A percentile compares a stretch with the other conserved stretches of the same genome.
Evolutionary conservation across 306 rosid species (phyloP).

Genomic region (Gastrolobium bilobum): DNA sequence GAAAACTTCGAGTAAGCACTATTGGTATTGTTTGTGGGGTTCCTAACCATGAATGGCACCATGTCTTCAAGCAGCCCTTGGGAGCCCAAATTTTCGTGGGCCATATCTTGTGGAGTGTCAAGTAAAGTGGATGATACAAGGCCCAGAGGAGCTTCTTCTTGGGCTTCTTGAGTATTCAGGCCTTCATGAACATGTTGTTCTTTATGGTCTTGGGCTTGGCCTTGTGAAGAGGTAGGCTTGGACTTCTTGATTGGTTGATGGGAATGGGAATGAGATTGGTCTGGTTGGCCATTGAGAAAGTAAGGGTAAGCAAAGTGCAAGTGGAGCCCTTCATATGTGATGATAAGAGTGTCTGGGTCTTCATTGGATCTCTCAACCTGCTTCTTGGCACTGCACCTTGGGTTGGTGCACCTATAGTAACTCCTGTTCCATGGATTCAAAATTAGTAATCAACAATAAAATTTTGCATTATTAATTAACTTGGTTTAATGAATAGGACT

Average conservation of each 20-base stretch:
- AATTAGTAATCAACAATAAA: neutral
- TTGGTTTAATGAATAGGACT: constrained; percentile 20
- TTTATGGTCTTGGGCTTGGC: constrained; percentile 35
- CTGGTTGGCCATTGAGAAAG: constrained; percentile 56
- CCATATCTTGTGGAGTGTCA: constrained; percentile 38
- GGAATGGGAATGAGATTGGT: constrained; percentile 35
- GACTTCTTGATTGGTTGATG: constrained; percentile 65
- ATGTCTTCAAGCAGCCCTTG: constrained; percentile 92
- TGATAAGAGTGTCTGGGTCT: constrained; percentile 79
- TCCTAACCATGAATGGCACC: constrained; percentile 84
- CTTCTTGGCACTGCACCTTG: constrained; percentile 93
- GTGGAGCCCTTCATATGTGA: constrained; percentile 95
- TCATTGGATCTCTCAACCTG: constrained; percentile 89
- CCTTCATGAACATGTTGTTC: constrained; percentile 3
- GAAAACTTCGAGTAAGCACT: constrained; percentile 55
- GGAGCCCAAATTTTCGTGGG: constrained; percentile 55
- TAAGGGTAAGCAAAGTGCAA: constrained; percentile 86
- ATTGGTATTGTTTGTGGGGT: constrained; percentile 57
- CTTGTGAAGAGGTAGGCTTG: constrained; percentile 51
- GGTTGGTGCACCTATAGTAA: constrained; percentile 89
- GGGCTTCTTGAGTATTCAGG: constrained; percentile 42
- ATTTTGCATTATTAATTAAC: no score
- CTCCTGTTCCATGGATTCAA: constrained; percentile 62
- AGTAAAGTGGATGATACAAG: neutral
- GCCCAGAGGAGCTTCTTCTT: constrained; percentile 37